Percentiles rank a stretch among this genome's conserved stretches.
Evolutionary conservation across 179 eudicot species (phyloP).

Genomic region (Beta corolliflora): DNA sequence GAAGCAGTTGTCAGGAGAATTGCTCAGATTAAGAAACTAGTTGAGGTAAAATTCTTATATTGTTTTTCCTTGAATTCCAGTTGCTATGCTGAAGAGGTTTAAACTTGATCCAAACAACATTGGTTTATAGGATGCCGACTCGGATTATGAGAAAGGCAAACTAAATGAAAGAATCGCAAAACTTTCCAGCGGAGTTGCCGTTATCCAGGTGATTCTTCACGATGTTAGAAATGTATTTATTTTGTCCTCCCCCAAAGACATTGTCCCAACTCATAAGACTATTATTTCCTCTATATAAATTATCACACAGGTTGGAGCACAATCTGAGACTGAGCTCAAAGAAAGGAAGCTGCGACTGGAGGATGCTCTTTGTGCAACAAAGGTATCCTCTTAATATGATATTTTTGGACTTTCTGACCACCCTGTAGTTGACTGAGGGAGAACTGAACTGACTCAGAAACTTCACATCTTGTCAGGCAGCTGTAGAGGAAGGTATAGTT

Average conservation of each 20-base stretch:
- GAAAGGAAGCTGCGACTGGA: conserved; percentile 88
- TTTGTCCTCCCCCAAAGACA: neutral
- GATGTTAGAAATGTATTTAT: neutral
- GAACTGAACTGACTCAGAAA: conserved; percentile 8
- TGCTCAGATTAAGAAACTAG: conserved; percentile 67
- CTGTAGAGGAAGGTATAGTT: conserved; percentile 98
- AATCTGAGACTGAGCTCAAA: conserved; percentile 92
- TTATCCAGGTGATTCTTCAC: conserved; percentile 65
- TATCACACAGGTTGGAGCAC: conserved; percentile 71
- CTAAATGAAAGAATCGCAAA: conserved; percentile 92
- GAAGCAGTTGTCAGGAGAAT: conserved; percentile 64
- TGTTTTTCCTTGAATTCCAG: neutral
- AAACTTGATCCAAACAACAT: conserved; percentile 13
- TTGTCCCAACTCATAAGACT: neutral
- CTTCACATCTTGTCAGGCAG: conserved; percentile 61
- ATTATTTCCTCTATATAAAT: neutral
- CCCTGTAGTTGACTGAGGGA: neutral
- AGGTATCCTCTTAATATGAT: conserved; percentile 40
- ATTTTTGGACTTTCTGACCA: neutral
- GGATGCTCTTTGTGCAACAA: conserved; percentile 92
- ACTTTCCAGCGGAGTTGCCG: conserved; percentile 89
- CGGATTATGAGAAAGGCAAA: conserved; percentile 71
- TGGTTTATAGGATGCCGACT: conserved; percentile 67
- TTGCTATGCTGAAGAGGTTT: neutral
- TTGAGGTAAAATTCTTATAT: conserved; percentile 56